These are phyloP conservation scores for Argentina anserina DNA, from an alignment of 306 rosid genomes.

Conservation along the genomic window DNA sequence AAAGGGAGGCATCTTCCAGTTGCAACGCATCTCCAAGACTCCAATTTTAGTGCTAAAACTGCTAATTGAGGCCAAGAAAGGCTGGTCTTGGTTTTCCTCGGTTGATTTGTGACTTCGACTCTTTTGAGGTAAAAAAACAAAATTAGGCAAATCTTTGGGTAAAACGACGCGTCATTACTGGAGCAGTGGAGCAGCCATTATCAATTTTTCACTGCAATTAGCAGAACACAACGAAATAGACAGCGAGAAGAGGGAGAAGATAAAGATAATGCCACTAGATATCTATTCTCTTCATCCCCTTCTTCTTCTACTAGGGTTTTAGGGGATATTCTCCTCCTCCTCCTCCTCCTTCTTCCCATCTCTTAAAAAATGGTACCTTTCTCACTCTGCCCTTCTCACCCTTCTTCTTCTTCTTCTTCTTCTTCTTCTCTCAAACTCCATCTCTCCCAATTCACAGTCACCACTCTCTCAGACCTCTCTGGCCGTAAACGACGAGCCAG, in stretches of 20 bases:
- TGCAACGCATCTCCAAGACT: too few relatives aligned
- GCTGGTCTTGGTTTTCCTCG: too few relatives aligned
- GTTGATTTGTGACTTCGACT: too few relatives aligned
- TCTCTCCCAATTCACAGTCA: slow-evolving; percentile 7
- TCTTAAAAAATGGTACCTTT: slow-evolving; percentile 43
- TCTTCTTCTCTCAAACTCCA: slow-evolving; percentile 16
- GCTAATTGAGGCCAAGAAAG: too few relatives aligned
- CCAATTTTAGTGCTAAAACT: too few relatives aligned
- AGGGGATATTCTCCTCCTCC: slow-evolving; percentile 52
- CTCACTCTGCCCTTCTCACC: slow-evolving; percentile 37
- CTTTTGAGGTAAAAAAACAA: too few relatives aligned
- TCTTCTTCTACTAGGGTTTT: slow-evolving; percentile 51
- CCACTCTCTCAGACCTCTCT: slow-evolving; percentile 5
- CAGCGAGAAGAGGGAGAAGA: neutral
- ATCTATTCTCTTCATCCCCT: neutral
- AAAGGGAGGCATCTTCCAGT: too few relatives aligned
- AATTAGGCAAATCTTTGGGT: too few relatives aligned
- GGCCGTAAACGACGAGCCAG: slow-evolving; percentile 16
- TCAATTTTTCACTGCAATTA: neutral
- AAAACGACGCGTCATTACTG: neutral
- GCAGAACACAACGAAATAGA: neutral
- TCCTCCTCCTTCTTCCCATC: slow-evolving; percentile 29
- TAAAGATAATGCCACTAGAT: slow-evolving; percentile 9
- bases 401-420: slow-evolving; percentile 30
- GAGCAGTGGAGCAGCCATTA: neutral